Base-by-base conservation (phyloP, 1,284 basidiomycete species). In the Papiliotrema nemorosa region DNA sequence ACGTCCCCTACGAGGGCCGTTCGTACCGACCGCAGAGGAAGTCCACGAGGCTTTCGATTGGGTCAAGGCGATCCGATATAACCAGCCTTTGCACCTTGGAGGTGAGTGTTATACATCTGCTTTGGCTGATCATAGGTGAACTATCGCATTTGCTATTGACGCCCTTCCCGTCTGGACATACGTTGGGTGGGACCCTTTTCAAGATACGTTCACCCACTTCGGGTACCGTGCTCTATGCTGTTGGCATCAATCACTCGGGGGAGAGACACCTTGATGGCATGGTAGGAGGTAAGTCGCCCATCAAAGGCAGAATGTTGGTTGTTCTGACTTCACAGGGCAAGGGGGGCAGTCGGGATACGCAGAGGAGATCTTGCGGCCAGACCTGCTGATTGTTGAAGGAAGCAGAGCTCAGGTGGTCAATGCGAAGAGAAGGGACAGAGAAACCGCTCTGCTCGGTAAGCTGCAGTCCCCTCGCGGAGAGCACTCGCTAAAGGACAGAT, bases 211-310 rank as follows among this genome's bases (percentile, higher is more conserved):
- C 92, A 1, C 93, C 96, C 2, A 92, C 91, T 0, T 89, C 90
- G 7, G 94, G 93, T 6, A 97, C 96, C 3, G 86, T 98, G 18
- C 79, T 98, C 26, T 96, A 98, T 69, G 94, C 93, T 12, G 89
- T 97, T 18, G 85, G 94, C 62, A 83, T 97, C 78, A 98, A 98
- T 70, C 96, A 99, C 72, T 93, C 92, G 80, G 84, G 85, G 52
- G 96, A 99, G 72, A 84, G 93, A 31, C 96, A 97, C 77, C 78
- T 99, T 25, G 93, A 98, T 59, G 92, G 92, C 34, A 96, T 94
- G 3, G 88, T 96, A 7, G 64, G 68, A 27, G 67, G 69, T 62
- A 47, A 55, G 66, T 53, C 18, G 3, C 18, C 13, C 31, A 6
- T 80, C 91, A 29, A 84, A 44, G 58, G 31, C 26, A 29, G 31